These are phyloP conservation scores for Trichoderma asperelloides DNA, from an alignment of 495 filamentous ascomycete species.

Conservation along the genomic window DNA sequence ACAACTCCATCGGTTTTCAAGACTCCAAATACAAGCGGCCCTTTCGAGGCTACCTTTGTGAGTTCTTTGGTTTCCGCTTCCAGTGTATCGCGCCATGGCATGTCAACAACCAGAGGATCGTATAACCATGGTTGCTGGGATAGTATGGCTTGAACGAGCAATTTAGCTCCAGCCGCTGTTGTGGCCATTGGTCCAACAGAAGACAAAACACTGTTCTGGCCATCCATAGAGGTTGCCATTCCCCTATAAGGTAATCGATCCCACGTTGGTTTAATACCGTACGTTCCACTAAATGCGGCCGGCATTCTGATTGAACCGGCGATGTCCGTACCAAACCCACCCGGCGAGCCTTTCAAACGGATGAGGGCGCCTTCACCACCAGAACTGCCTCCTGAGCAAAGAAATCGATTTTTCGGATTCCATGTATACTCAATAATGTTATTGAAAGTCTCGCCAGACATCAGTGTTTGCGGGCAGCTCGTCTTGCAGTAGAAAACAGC, in stretches of 20 bases:
- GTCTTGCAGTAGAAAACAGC: constrained; percentile 83
- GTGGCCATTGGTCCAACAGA: constrained; percentile 18
- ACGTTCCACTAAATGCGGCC: constrained; percentile 49
- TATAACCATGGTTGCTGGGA: constrained; percentile 22
- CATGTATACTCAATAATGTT: constrained; percentile 57
- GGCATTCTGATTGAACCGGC: constrained; percentile 59
- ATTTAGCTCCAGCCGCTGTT: constrained; percentile 9
- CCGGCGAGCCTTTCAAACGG: constrained; percentile 32
- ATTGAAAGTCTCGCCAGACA: constrained; percentile 47
- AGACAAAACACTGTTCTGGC: constrained; percentile 24
- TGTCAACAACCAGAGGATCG: constrained; percentile 22
- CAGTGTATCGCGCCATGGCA: constrained; percentile 16
- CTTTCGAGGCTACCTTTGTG: background rate
- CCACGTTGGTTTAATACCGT: constrained; percentile 49
- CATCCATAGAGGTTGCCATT: constrained; percentile 25
- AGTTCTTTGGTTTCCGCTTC: background rate
- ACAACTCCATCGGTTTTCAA: background rate
- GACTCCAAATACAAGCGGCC: background rate
- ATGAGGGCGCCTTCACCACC: constrained; percentile 49
- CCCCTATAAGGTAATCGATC: constrained; percentile 44
- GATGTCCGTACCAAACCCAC: constrained; percentile 54
- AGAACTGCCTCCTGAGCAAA: constrained; percentile 54
- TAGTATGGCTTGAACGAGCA: constrained; percentile 21
- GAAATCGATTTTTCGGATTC: constrained; percentile 50
- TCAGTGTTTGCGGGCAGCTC: constrained; percentile 47